A percentile compares a stretch with the other conserved stretches of the same genome.
These are phyloP conservation scores for Fusarium nelsonii DNA, from an alignment of 2,329 filamentous ascomycete genomes.

Conservation along the genomic window DNA sequence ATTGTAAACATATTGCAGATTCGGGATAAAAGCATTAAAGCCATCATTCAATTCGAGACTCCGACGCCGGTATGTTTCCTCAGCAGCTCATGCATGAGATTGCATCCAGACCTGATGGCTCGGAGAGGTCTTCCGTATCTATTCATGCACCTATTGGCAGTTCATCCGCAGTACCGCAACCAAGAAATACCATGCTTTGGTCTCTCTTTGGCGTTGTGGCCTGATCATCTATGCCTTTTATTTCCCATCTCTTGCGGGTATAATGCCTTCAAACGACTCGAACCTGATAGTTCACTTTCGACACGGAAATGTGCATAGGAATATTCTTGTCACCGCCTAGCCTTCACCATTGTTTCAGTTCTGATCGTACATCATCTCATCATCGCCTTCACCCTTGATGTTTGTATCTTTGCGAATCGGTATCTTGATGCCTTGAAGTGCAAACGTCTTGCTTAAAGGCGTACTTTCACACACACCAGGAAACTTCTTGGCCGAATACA, in stretches of 20 bases:
- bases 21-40: not conserved
- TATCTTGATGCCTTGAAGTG: constrained; percentile 94
- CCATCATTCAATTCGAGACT: constrained; percentile 28
- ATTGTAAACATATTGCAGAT: not conserved
- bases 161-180: not conserved
- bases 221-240: not conserved
- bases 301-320: not conserved
- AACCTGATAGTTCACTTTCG: not conserved
- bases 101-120: not conserved
- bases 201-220: not conserved
- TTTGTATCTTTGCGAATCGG: constrained; percentile 90
- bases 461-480: constrained; percentile 97
- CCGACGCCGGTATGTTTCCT: constrained; percentile 21
- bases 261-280: constrained; percentile 7
- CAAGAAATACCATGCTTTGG: not conserved
- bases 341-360: constrained; percentile 1
- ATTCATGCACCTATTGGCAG: constrained; percentile 3
- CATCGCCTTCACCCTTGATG: constrained; percentile 65
- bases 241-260: constrained; percentile 12
- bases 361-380: constrained; percentile 58
- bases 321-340: not conserved
- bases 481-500: constrained; percentile 98
- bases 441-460: constrained; percentile 89
- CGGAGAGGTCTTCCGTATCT: not conserved
- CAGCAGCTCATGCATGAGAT: constrained; percentile 12